Conservation (phyloP, 805 yeast genomes). For the Spathaspora boniae region DNA sequence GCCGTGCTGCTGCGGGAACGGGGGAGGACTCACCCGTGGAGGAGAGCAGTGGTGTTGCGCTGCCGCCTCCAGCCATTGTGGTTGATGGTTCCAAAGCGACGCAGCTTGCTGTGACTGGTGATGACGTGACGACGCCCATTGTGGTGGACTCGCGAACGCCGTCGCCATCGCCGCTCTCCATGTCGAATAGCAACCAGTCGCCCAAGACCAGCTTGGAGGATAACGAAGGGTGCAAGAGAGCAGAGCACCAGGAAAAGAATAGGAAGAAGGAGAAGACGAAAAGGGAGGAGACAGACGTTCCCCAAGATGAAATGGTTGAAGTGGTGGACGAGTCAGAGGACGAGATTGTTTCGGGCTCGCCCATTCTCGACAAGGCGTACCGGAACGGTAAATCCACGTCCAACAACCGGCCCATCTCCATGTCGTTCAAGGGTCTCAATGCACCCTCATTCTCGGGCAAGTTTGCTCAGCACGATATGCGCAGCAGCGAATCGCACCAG, state of each 20-base stretch:
- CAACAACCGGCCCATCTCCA: slow-evolving; percentile 38
- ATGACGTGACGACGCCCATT: slow-evolving; percentile 5
- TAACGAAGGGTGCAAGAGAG: not conserved
- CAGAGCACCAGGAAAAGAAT: not conserved
- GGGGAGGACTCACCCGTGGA: not conserved
- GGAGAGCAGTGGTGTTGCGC: not conserved
- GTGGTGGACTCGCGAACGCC: slow-evolving; percentile 7
- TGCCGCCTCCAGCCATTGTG: not conserved
- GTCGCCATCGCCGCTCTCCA: slow-evolving; percentile 6
- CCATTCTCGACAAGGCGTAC: slow-evolving; percentile 18
- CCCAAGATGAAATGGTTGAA: not conserved
- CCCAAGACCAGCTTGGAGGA: not conserved
- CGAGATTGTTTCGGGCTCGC: slow-evolving; percentile 14
- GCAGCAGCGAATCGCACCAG: slow-evolving; percentile 39
- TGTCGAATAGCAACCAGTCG: slow-evolving; percentile 1
- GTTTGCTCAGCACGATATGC: slow-evolving; percentile 22
- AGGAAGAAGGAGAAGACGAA: slow-evolving; percentile 1
- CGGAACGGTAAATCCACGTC: slow-evolving; percentile 11
- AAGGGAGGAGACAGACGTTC: too few species aligned
- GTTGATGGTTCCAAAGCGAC: slow-evolving; percentile 21
- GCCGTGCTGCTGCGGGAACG: not conserved
- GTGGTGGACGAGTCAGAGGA: slow-evolving; percentile 1
- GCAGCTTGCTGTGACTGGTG: slow-evolving; percentile 7
- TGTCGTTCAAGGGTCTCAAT: slow-evolving; percentile 60
- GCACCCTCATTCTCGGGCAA: slow-evolving; percentile 54